Base-by-base conservation (phyloP, 768 basidiomycete genomes). In the Pleurotus salmoneostramineus region DNA sequence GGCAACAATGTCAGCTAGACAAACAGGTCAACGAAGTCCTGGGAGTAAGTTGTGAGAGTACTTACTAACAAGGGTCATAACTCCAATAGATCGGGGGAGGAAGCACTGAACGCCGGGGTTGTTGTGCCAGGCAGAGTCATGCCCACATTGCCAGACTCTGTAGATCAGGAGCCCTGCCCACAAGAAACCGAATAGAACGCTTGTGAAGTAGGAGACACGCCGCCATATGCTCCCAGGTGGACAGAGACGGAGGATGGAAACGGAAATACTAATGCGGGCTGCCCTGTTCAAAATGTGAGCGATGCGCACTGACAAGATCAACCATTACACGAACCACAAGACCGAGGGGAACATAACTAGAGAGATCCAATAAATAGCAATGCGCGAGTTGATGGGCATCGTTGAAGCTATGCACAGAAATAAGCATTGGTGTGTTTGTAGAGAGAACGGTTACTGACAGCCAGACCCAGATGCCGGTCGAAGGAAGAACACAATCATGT, bases 211-310 rank as follows among this genome's bases (percentile, higher is more conserved):
- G 31, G 50, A 15, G 14, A 51, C 6, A 5, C 50, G 50, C 17
- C 50, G 50, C 50, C 50, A 51, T 10, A 51, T 34, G 6, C 33
- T 32, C 31, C 50, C 50, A 2, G 31, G 35, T 32, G 52, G 37
- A 21, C 51, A 17, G 15, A 63, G 17, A 45, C 65, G 59, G 44
- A 63, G 57, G 15, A 64, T 62, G 2, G 58, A 60, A 33, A 63
- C 36, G 11, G 62, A 57, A 10, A 66, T 60, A 31, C 63, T 63
- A 15, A 66, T 50, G 8, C 63, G 61, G 6, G 65, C 55, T 5
- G 56, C 55, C 61, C 65, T 64, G 14, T 21, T 35, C 14, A 34
- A 15, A 15, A 37, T 15, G 14, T 12, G 33, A 3, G 27, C 45
- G 17, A 7, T 12, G 31, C 21, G 21, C 21, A 27, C 21, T 27